These are phyloP conservation scores for Lomentospora prolificans DNA, from an alignment of 2,329 filamentous ascomycete genomes.

Conservation along the genomic window DNA sequence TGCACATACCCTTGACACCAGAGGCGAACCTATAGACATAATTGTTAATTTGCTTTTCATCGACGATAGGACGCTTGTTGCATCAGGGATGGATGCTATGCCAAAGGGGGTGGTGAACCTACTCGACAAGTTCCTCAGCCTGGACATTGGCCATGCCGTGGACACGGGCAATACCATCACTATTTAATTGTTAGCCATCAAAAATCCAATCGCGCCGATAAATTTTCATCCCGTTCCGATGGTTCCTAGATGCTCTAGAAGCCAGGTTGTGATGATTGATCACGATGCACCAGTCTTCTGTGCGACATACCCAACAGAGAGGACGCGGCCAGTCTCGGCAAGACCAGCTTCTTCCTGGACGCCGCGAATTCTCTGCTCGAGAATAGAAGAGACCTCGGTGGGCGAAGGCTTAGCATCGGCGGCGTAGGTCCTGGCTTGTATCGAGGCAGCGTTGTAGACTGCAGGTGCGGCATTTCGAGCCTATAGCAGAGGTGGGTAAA, in stretches of 20 bases:
- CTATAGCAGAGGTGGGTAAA: constrained; percentile 43
- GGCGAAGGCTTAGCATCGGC: constrained; percentile 71
- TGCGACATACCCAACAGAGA: constrained; percentile 89
- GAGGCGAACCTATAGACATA: constrained; percentile 72
- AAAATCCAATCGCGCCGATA: neutral
- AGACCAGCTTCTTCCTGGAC: constrained; percentile 94
- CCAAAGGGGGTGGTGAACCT: constrained; percentile 41
- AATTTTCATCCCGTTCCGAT: neutral
- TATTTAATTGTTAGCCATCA: constrained; percentile 24
- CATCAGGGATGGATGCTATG: neutral
- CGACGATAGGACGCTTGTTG: neutral
- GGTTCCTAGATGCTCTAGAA: neutral
- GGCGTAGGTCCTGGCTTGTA: constrained; percentile 79
- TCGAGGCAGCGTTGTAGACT: constrained; percentile 58
- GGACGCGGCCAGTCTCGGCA: constrained; percentile 96
- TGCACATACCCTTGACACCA: constrained; percentile 99
- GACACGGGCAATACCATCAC: constrained; percentile 99
- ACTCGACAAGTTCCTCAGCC: constrained; percentile 99
- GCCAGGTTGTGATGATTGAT: neutral
- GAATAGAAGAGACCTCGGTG: constrained; percentile 97
- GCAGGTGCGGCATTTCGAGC: constrained; percentile 77
- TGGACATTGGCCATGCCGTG: constrained; percentile 99
- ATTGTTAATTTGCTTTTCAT: constrained; percentile 2
- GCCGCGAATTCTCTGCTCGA: constrained; percentile 98
- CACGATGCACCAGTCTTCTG: neutral